Conservation (phyloP, 169 alveolate species). For the Cryptosporidium muris region DNA sequence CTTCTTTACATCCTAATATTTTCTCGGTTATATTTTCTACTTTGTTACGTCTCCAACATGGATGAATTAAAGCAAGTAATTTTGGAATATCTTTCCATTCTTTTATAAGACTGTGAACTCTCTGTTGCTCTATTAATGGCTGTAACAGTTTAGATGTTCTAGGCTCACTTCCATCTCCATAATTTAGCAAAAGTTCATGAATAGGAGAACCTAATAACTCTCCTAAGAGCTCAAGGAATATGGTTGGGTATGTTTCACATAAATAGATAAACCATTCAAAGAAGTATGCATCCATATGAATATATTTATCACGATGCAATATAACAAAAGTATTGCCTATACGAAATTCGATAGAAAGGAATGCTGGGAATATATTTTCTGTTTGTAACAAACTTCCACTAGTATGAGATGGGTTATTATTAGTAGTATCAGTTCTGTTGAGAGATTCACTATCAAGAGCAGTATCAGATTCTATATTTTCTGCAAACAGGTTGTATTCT, state of each 20-base stretch:
- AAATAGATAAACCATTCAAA: conserved; percentile 50
- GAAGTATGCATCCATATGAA: conserved; percentile 62
- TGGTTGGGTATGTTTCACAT: conserved; percentile 27
- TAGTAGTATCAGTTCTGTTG: too few species aligned
- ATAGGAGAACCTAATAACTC: conserved; percentile 41
- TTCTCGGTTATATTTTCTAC: neutral
- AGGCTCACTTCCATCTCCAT: neutral
- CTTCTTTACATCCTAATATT: too few species aligned
- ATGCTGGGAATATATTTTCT: too few species aligned
- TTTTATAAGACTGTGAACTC: neutral
- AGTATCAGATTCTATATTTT: neutral
- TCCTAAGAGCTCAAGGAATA: conserved; percentile 35
- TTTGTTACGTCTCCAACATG: neutral
- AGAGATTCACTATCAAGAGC: too few species aligned
- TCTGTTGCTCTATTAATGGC: conserved; percentile 17
- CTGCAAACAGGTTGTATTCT: neutral
- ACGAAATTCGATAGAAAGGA: too few species aligned
- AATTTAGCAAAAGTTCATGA: conserved; percentile 8
- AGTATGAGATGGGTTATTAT: too few species aligned
- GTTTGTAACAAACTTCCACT: too few species aligned
- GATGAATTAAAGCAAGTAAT: conserved; percentile 7
- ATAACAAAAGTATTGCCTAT: too few species aligned
- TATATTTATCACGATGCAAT: neutral
- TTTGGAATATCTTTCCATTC: neutral
- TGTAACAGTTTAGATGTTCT: conserved; percentile 3